Evolutionary conservation across 2,329 filamentous ascomycete species (phyloP).

Genomic region (Emmonsiellopsis sp.): DNA sequence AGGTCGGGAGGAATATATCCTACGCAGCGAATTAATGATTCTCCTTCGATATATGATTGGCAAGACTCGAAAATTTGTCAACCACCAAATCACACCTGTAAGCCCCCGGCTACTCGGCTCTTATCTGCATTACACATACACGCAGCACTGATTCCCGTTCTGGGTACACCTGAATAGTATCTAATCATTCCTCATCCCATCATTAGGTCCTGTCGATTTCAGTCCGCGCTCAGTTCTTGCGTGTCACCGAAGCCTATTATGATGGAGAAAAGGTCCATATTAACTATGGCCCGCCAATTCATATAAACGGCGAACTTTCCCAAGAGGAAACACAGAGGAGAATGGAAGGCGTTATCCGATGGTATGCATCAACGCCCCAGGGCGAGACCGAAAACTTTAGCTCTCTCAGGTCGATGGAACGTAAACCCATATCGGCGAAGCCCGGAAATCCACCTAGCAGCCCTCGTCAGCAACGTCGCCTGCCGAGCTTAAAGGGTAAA

Average conservation of each 20-base stretch:
- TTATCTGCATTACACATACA: background rate
- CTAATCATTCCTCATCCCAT: background rate
- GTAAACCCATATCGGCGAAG: background rate
- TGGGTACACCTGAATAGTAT: background rate
- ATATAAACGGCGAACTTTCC: background rate
- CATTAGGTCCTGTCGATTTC: background rate
- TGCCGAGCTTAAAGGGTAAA: background rate
- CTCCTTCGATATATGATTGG: background rate
- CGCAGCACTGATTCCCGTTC: background rate
- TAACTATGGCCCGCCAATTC: background rate
- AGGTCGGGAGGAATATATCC: background rate
- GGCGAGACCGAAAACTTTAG: background rate
- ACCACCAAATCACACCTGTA: background rate
- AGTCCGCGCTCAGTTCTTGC: background rate
- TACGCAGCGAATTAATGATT: slow-evolving; percentile 2
- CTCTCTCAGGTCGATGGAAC: background rate
- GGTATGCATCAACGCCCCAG: background rate
- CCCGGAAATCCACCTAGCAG: background rate
- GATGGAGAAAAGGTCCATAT: background rate
- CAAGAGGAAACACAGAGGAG: background rate
- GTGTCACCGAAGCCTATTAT: background rate
- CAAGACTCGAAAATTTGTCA: background rate
- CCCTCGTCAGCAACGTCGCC: background rate
- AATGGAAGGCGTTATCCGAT: background rate
- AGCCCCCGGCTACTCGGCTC: too few species aligned